Conservation (phyloP, 495 filamentous ascomycete genomes). For the Penicillium simplicissimum region DNA sequence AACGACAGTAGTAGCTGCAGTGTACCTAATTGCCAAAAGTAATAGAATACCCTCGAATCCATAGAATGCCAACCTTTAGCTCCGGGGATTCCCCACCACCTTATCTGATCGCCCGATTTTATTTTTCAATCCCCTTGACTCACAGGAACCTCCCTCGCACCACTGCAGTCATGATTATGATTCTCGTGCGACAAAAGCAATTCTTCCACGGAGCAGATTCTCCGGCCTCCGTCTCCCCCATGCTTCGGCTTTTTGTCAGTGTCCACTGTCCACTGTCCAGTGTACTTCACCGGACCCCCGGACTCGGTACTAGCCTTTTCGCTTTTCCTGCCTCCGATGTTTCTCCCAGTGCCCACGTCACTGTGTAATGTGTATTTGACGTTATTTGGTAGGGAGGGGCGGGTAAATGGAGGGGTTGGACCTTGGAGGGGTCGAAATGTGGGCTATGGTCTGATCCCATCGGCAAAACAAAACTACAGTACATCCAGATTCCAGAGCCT, state of each 20-base stretch:
- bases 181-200: neutral
- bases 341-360: neutral
- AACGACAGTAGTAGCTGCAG: neutral
- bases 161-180: no score
- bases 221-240: neutral
- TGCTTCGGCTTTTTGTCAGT: no score
- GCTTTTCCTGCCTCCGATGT: neutral
- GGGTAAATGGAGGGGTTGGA: constrained; percentile 5
- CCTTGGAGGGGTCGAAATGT: neutral
- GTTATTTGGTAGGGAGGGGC: neutral
- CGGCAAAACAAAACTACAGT: neutral
- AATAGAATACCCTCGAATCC: neutral
- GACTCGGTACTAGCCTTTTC: neutral
- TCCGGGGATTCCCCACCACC: constrained; percentile 11
- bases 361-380: neutral
- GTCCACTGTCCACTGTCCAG: no score
- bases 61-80: neutral
- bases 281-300: constrained; percentile 10
- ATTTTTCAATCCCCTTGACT: constrained; percentile 28
- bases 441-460: neutral
- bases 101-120: constrained; percentile 31
- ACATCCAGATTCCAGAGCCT: no score
- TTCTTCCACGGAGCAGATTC: neutral
- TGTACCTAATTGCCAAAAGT: neutral
- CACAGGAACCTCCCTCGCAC: constrained; percentile 16